Evolutionary conservation across 371 early-diverging fungal genomes (phyloP).

Genomic region (Mucor ambiguus): DNA sequence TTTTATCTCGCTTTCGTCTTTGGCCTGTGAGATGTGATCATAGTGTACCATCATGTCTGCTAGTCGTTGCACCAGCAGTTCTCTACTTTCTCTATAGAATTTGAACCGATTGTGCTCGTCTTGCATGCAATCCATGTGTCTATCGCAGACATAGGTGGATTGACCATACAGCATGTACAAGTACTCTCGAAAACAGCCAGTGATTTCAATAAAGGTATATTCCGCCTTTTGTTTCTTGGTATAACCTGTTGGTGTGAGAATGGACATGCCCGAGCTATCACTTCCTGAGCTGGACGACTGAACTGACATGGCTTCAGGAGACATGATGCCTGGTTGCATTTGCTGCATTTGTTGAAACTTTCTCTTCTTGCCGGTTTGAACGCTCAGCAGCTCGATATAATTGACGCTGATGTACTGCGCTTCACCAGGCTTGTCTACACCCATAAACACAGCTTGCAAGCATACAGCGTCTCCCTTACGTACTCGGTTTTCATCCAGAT

Average conservation of each 20-base stretch:
- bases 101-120: not conserved
- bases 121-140: not conserved
- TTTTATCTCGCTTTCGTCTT: not conserved
- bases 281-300: not conserved
- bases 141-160: not conserved
- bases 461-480: conserved; percentile 16
- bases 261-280: not conserved
- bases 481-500: conserved; percentile 1
- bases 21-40: not conserved
- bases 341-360: not conserved
- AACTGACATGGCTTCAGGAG: not conserved
- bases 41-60: not conserved
- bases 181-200: conserved; percentile 13
- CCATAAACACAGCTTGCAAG: conserved; percentile 12
- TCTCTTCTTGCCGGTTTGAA: conserved; percentile 3
- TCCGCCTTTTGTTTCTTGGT: not conserved
- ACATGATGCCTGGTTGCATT: not conserved
- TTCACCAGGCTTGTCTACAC: not conserved
- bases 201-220: conserved; percentile 8
- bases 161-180: conserved; percentile 21
- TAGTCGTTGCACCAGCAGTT: not conserved
- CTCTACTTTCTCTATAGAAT: not conserved
- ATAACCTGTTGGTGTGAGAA: not conserved
- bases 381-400: not conserved
- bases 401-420: conserved; percentile 15